Percentiles rank a stretch among this genome's conserved stretches.
Conservation (phyloP, 2,329 filamentous ascomycete genomes). For the Chaetomium olivaceum region DNA sequence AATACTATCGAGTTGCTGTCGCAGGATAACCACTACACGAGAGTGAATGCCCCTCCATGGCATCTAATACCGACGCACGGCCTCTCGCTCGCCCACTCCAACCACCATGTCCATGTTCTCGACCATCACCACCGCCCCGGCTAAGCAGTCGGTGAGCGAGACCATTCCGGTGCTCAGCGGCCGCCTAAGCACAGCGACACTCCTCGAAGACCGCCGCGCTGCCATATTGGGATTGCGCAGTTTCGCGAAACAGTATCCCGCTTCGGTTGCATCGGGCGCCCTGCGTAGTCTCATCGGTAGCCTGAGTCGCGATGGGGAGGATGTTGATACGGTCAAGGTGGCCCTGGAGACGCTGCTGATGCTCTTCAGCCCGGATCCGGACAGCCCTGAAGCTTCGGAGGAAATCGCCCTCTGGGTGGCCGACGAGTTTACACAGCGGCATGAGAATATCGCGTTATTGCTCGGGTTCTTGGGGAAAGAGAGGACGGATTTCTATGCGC, state of each 20-base stretch:
- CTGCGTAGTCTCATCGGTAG: slow-evolving; percentile 83
- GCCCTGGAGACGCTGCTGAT: slow-evolving; percentile 93
- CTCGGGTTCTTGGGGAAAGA: slow-evolving; percentile 88
- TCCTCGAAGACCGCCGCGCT: slow-evolving; percentile 90
- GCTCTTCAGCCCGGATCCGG: slow-evolving; percentile 74
- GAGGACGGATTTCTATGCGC: slow-evolving; percentile 81
- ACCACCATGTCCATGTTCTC: slow-evolving; percentile 56
- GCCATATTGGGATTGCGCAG: slow-evolving; percentile 91
- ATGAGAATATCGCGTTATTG: slow-evolving; percentile 92
- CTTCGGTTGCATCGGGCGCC: slow-evolving; percentile 92
- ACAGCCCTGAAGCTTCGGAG: slow-evolving; percentile 88
- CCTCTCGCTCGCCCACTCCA: slow-evolving; percentile 20
- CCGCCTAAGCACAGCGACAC: slow-evolving; percentile 82
- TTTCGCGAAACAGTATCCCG: slow-evolving; percentile 95
- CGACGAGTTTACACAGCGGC: slow-evolving; percentile 95
- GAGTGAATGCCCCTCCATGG: slow-evolving; percentile 34
- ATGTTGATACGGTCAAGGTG: slow-evolving; percentile 94
- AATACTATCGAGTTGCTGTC: background rate
- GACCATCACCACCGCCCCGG: slow-evolving; percentile 68
- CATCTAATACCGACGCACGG: slow-evolving; percentile 33
- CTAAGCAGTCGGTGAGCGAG: slow-evolving; percentile 93
- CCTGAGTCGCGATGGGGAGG: slow-evolving; percentile 82
- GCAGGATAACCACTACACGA: background rate
- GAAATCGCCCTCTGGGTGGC: slow-evolving; percentile 95
- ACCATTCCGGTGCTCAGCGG: slow-evolving; percentile 89